phyloP scores from a whole-genome alignment of 2,329 filamentous ascomycete species.

The Monosporascus sp. region DNA sequence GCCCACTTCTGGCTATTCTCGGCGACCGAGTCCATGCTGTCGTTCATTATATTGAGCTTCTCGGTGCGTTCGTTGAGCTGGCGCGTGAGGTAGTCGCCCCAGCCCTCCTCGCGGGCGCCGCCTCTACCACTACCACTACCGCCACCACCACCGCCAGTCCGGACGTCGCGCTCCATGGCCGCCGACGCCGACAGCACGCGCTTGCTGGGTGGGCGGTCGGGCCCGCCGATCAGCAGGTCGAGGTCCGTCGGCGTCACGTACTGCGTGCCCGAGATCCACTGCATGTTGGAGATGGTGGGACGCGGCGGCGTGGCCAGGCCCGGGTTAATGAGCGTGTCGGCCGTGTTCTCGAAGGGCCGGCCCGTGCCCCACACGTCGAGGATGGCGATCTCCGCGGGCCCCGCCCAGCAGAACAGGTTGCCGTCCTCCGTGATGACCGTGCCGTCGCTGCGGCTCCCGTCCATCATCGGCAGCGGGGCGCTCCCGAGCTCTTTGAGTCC shows the following conservation, averaged over 20 bases:
- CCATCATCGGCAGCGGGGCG: conserved; percentile 63
- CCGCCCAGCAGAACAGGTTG: conserved; percentile 81
- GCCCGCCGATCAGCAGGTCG: conserved; percentile 84
- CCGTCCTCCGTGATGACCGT: conserved; percentile 71
- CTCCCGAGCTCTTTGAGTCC: conserved; percentile 78
- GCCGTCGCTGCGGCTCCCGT: conserved; percentile 65
- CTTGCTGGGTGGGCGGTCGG: conserved; percentile 82
- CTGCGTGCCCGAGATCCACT: conserved; percentile 96
- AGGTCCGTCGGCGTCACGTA: conserved; percentile 83
- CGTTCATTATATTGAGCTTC: conserved; percentile 74
- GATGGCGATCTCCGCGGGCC: conserved; percentile 78
- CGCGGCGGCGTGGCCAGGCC: conserved; percentile 68
- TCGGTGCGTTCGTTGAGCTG: conserved; percentile 90
- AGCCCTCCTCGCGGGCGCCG: conserved; percentile 42
- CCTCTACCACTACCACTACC: not conserved
- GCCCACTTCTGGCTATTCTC: conserved; percentile 79
- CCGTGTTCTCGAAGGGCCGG: conserved; percentile 52
- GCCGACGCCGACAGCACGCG: conserved; percentile 78
- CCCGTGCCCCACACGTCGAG: conserved; percentile 82
- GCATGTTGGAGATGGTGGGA: conserved; percentile 89
- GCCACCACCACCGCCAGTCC: not conserved
- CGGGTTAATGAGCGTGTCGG: conserved; percentile 78
- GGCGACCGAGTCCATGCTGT: conserved; percentile 78
- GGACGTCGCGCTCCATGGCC: conserved; percentile 63
- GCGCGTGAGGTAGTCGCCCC: conserved; percentile 76